Evolutionary conservation across 1,139 yeast species (phyloP), one percentile per base, ranked within the genome.

Genomic region (Sugiyamaella sp.): DNA sequence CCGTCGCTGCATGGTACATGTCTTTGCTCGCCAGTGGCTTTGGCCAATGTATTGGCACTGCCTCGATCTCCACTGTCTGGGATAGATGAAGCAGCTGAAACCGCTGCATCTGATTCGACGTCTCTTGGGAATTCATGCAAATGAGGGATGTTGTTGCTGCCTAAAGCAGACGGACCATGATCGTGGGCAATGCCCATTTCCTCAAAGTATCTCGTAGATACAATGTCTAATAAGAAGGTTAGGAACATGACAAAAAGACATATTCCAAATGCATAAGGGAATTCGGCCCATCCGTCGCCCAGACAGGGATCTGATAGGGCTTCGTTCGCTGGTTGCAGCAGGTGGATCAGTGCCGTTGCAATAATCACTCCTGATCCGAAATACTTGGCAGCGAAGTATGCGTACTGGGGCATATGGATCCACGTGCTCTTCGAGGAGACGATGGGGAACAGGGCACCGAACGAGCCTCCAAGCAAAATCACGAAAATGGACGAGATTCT

Each of bases 361-460:
- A 89, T 77, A 66, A 90, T 90, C 49, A 90, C 97, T 49, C 97
- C 97, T 1, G 96, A 85, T 57, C 97, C 97, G 68, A 90, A 89
- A 73, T 80, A 88, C 65, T 87, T 88, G 52, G 90, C 87, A 43
- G 84, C 72, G 65, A 86, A 81, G 65, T 82, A 89, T 53, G 84
- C 79, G 38, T 82, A 77, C 16, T 75, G 66, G 1, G 85, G 90
- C 61, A 84, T 64, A 54, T 76, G 73, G 39, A 71, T 49, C 16
- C 32, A 27, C 40, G 40, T 27, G 40, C 58, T 55, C 32, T 51
- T 54, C 33, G 63, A 61, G 6, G 76, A 62, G 2, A 74, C 25
- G 10, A 75, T 61, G 2, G 78, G 79, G 60, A 73, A 71, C 12
- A 69, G 54, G 0, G 75, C 78, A 10, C 88, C 89, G 55, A 84